A percentile compares a stretch with the other conserved stretches of the same genome.
Conservation (phyloP, 805 yeast genomes). For the Starmerella geochares region DNA sequence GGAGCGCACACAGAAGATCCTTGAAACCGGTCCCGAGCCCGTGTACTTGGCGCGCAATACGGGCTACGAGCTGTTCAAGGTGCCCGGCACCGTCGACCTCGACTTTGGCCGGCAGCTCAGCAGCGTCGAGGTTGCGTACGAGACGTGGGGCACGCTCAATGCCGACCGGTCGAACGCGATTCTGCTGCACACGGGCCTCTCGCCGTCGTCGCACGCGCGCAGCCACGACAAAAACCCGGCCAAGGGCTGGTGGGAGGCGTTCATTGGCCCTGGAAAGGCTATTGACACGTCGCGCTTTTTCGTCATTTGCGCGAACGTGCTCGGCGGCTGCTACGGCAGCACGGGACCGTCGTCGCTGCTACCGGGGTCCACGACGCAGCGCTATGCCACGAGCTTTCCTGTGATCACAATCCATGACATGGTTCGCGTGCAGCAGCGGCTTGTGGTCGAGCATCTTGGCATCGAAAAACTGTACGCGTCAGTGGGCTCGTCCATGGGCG, state of each 20-base stretch:
- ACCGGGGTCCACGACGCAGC: slow-evolving; percentile 47
- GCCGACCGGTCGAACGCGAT: slow-evolving; percentile 57
- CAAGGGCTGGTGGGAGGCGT: slow-evolving; percentile 93
- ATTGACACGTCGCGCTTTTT: slow-evolving; percentile 75
- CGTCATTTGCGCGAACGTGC: slow-evolving; percentile 78
- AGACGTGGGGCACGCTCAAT: slow-evolving; percentile 78
- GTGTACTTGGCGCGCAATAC: slow-evolving; percentile 53
- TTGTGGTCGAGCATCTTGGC: slow-evolving; percentile 53
- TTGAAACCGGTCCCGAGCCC: slow-evolving; percentile 71
- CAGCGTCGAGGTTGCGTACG: slow-evolving; percentile 75
- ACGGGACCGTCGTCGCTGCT: slow-evolving; percentile 82
- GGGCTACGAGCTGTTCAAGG: slow-evolving; percentile 50
- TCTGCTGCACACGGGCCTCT: slow-evolving; percentile 77
- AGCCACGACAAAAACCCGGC: slow-evolving; percentile 59
- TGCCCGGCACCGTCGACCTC: slow-evolving; percentile 41
- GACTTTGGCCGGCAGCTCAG: slow-evolving; percentile 77
- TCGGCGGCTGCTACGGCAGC: slow-evolving; percentile 92
- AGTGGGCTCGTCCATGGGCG: slow-evolving; percentile 94
- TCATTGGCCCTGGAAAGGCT: slow-evolving; percentile 71
- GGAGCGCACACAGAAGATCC: slow-evolving; percentile 33
- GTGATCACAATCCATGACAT: slow-evolving; percentile 76
- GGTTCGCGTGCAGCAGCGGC: slow-evolving; percentile 76
- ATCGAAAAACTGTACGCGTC: slow-evolving; percentile 61
- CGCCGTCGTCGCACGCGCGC: slow-evolving; percentile 89
- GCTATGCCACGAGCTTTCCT: slow-evolving; percentile 83